These are phyloP conservation scores for Mimosa pudica DNA, from an alignment of 306 rosid genomes.

Conservation along the genomic window DNA sequence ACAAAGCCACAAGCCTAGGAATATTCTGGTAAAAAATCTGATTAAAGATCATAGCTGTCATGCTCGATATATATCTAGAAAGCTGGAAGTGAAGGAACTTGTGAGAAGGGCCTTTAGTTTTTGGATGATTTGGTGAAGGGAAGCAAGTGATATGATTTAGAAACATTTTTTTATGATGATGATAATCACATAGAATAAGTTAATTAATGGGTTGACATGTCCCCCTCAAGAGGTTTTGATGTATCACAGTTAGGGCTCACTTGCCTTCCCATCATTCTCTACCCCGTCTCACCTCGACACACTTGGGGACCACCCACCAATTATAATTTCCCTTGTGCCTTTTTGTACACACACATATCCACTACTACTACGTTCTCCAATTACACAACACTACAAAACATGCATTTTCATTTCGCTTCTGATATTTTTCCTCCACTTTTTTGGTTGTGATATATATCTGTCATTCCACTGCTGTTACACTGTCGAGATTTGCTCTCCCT, in stretches of 20 bases:
- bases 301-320: conserved; percentile 38
- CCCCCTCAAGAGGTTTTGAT: conserved; percentile 39
- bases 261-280: conserved; percentile 51
- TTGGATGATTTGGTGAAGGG: conserved; percentile 36
- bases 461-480: conserved; percentile 33
- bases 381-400: not conserved
- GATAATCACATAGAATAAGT: conserved; percentile 24
- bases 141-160: not conserved
- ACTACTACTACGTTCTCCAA: not conserved
- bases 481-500: conserved; percentile 22
- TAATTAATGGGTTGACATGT: conserved; percentile 48
- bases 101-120: no score
- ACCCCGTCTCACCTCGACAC: conserved; percentile 46
- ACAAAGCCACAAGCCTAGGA: conserved; percentile 25
- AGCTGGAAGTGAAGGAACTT: not conserved
- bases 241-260: conserved; percentile 35
- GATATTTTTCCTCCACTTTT: not conserved
- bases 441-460: not conserved
- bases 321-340: not conserved
- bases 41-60: not conserved
- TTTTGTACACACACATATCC: not conserved
- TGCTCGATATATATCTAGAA: not conserved
- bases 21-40: conserved; percentile 29
- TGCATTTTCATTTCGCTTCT: conserved; percentile 14
- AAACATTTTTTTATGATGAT: not conserved